A percentile compares a stretch with the other conserved stretches of the same genome.
These are phyloP conservation scores for Chrysoporthe cubensis DNA, from an alignment of 2,329 filamentous ascomycete genomes.

Conservation along the genomic window DNA sequence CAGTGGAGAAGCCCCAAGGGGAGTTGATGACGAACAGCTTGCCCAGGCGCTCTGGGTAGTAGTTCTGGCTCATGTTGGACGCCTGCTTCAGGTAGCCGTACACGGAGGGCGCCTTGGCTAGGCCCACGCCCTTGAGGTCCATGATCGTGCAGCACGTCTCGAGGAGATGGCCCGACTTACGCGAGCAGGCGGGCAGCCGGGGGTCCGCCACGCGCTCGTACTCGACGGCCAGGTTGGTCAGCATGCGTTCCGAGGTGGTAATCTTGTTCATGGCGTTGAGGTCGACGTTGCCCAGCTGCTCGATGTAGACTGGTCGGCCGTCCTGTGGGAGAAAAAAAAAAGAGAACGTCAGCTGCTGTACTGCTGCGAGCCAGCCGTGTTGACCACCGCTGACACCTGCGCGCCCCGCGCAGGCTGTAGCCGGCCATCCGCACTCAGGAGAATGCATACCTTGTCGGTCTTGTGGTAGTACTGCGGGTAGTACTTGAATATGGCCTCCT, in stretches of 20 bases:
- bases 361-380: not conserved
- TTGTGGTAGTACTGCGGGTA: conserved; percentile 99
- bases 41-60: conserved; percentile 96
- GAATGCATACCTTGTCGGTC: conserved; percentile 71
- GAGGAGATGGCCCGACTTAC: conserved; percentile 84
- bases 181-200: conserved; percentile 91
- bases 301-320: conserved; percentile 95
- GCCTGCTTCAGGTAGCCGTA: conserved; percentile 87
- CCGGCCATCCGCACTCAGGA: not conserved
- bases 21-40: conserved; percentile 98
- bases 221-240: conserved; percentile 93
- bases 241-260: conserved; percentile 90
- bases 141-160: conserved; percentile 99
- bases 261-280: conserved; percentile 89
- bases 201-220: conserved; percentile 97
- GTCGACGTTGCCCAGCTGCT: conserved; percentile 93
- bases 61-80: conserved; percentile 92
- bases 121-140: conserved; percentile 92
- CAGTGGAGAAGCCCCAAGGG: conserved; percentile 88
- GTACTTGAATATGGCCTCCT: conserved; percentile 80
- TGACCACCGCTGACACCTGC: not conserved
- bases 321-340: conserved; percentile 62
- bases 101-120: conserved; percentile 79
- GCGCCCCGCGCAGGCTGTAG: not conserved
- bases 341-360: not conserved